A percentile compares a stretch with the other conserved stretches of the same genome.
Evolutionary conservation across 345 rosid genomes (phyloP).

Genomic region (Melaleuca alternifolia): DNA sequence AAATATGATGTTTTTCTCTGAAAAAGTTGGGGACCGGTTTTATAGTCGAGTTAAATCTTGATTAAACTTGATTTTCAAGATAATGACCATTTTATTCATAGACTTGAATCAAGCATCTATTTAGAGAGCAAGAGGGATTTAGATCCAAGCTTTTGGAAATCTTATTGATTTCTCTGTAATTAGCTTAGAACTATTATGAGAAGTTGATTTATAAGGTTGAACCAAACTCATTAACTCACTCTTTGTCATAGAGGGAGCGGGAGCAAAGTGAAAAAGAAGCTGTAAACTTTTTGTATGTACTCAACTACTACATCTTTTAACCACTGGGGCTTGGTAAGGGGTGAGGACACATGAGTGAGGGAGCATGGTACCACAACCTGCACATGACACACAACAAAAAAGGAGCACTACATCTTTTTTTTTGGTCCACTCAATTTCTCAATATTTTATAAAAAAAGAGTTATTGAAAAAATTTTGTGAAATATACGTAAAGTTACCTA

Average conservation of each 20-base stretch:
- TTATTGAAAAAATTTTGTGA: neutral
- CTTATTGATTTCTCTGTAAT: neutral
- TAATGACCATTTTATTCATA: accelerated
- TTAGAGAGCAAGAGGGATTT: neutral
- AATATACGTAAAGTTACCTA: neutral
- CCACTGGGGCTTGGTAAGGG: no score
- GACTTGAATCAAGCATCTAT: accelerated
- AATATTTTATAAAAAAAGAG: neutral
- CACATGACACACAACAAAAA: no score
- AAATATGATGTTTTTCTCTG: neutral
- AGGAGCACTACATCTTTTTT: no score
- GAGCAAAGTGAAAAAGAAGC: neutral
- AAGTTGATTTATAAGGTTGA: neutral
- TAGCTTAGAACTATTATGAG: neutral
- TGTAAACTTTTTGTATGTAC: neutral
- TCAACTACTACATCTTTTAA: neutral
- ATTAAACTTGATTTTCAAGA: neutral
- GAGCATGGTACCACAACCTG: no score
- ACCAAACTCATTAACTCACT: neutral
- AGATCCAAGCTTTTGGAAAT: neutral
- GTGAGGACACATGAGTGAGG: no score
- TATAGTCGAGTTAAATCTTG: neutral
- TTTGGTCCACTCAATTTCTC: neutral
- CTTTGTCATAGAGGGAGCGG: no score
- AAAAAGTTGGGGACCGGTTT: neutral